Evolutionary conservation across 352 stramenopile genomes (phyloP).

Genomic region (Phytophthora citricola): DNA sequence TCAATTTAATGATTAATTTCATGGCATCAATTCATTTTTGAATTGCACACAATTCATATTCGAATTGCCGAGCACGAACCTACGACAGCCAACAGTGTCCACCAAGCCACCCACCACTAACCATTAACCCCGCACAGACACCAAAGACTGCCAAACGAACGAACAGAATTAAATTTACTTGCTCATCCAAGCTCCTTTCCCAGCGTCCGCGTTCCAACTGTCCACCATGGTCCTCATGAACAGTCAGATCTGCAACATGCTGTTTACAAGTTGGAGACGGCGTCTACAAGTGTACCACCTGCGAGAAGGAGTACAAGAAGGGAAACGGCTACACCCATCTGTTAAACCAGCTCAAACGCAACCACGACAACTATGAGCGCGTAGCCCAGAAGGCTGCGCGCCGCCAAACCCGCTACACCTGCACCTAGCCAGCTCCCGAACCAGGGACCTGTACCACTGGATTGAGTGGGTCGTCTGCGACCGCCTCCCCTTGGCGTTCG

Average conservation of each 20-base stretch:
- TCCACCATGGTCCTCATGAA: conserved; percentile 20
- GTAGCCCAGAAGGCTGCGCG: neutral
- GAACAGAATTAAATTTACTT: neutral
- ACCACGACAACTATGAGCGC: neutral
- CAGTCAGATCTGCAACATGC: conserved; percentile 21
- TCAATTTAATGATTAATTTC: neutral
- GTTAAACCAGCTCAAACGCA: neutral
- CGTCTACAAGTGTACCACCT: conserved; percentile 20
- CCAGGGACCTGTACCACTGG: neutral
- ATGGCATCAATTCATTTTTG: neutral
- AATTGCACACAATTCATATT: neutral
- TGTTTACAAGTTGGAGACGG: conserved; percentile 13
- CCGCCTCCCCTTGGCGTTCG: neutral
- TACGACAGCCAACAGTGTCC: too few relatives aligned
- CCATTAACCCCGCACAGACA: neutral
- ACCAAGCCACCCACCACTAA: too few relatives aligned
- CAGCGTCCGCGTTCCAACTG: neutral
- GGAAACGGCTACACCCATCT: conserved; percentile 25
- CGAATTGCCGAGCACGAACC: neutral
- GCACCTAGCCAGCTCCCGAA: neutral
- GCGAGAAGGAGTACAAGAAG: conserved; percentile 25
- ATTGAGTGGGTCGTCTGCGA: neutral
- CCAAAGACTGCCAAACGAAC: neutral
- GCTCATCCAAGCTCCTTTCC: neutral
- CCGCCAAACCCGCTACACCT: neutral